phyloP scores from a whole-genome alignment of 2,329 filamentous ascomycete species.

The Tolypocladium guangdongense region DNA sequence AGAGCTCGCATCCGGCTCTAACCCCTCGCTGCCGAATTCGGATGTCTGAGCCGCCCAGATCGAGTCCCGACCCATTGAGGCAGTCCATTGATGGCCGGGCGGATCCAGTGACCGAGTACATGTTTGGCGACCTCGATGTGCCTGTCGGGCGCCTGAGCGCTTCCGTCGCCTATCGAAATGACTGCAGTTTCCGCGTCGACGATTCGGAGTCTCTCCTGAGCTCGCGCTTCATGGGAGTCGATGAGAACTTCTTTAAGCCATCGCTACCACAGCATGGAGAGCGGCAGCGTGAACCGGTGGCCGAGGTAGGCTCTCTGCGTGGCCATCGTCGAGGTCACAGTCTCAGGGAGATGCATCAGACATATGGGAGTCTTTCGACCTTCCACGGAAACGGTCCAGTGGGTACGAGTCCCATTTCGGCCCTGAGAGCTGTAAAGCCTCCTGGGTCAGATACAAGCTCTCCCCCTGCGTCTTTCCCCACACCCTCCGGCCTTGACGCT shows the following conservation, averaged over 20 bases:
- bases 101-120: constrained; percentile 55
- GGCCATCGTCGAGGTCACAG: constrained; percentile 40
- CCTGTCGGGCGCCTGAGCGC: constrained; percentile 77
- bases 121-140: constrained; percentile 75
- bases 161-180: constrained; percentile 72
- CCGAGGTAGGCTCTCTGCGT: constrained; percentile 67
- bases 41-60: constrained; percentile 44
- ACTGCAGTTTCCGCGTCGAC: constrained; percentile 84
- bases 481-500: constrained; percentile 31
- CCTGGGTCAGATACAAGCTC: constrained; percentile 53
- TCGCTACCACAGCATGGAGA: constrained; percentile 51
- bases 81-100: constrained; percentile 25
- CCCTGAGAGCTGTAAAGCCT: constrained; percentile 57
- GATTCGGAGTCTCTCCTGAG: constrained; percentile 85
- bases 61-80: constrained; percentile 54
- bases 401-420: constrained; percentile 80
- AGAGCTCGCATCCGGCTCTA: constrained; percentile 56
- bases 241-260: constrained; percentile 78
- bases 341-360: constrained; percentile 56
- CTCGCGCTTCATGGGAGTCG: constrained; percentile 84
- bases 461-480: constrained; percentile 39
- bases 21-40: constrained; percentile 72
- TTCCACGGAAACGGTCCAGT: constrained; percentile 70
- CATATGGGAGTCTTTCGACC: constrained; percentile 82
- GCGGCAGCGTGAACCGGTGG: constrained; percentile 21